These are phyloP conservation scores for Capniomyces stellatus DNA, from an alignment of 371 early-diverging fungal species.

Conservation along the genomic window DNA sequence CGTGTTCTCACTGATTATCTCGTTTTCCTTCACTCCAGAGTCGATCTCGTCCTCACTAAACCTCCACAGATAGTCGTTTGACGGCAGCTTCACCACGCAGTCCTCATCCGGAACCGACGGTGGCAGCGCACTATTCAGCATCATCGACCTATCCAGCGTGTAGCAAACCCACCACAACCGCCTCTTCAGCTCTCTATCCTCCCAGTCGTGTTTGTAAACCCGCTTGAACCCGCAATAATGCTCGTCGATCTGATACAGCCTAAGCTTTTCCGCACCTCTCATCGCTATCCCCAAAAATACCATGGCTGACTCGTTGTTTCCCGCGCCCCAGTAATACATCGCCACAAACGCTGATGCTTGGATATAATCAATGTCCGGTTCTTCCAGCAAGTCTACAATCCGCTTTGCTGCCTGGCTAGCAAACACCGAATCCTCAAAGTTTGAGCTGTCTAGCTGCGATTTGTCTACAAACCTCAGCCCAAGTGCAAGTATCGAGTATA, in stretches of 20 bases:
- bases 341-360: neutral
- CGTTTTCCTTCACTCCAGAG: neutral
- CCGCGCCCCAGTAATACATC: neutral
- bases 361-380: neutral
- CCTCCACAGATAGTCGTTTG: conserved; percentile 21
- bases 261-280: conserved; percentile 17
- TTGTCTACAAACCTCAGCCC: conserved; percentile 3
- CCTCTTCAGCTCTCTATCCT: conserved; percentile 6
- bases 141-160: conserved; percentile 18
- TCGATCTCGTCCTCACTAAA: neutral
- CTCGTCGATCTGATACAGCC: conserved; percentile 23
- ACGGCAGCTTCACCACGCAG: conserved; percentile 21
- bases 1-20: neutral
- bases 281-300: neutral
- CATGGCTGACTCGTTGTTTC: neutral
- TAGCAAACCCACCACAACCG: conserved; percentile 25
- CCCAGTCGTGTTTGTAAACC: neutral
- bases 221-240: conserved; percentile 2
- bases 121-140: conserved; percentile 21
- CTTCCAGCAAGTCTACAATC: conserved; percentile 1
- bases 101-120: conserved; percentile 24
- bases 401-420: neutral
- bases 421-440: conserved; percentile 1
- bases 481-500: neutral
- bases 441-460: neutral